A percentile compares a stretch with the other conserved stretches of the same genome.
Conservation (phyloP, 768 basidiomycete species). For the Amanita exitialis region DNA sequence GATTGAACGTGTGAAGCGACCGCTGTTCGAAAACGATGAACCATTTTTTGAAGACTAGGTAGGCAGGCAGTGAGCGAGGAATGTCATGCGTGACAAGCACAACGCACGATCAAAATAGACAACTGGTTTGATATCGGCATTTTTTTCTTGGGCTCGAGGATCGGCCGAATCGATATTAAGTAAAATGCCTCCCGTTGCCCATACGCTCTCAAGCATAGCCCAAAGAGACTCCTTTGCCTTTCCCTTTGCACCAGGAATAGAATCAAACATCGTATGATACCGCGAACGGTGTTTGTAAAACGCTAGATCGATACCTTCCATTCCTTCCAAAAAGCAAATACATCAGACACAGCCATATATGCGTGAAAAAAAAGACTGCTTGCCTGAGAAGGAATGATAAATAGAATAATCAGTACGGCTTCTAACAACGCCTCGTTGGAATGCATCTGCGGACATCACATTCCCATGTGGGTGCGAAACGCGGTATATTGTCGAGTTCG, state of each 20-base stretch:
- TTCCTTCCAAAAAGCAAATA: slow-evolving; percentile 18
- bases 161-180: slow-evolving; percentile 30
- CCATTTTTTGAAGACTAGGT: slow-evolving; percentile 4
- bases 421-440: slow-evolving; percentile 51
- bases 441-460: slow-evolving; percentile 60
- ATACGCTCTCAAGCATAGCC: slow-evolving; percentile 67
- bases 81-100: not conserved
- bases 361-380: not conserved
- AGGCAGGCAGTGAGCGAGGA: not conserved
- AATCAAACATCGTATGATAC: slow-evolving; percentile 73
- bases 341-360: not conserved
- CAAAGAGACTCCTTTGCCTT: slow-evolving; percentile 45
- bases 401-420: slow-evolving; percentile 70
- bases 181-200: slow-evolving; percentile 44
- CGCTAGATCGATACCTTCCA: slow-evolving; percentile 70
- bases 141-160: slow-evolving; percentile 10
- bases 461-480: slow-evolving; percentile 67
- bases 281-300: slow-evolving; percentile 67
- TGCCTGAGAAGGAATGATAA: slow-evolving; percentile 30
- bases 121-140: slow-evolving; percentile 18
- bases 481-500: slow-evolving; percentile 11
- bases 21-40: slow-evolving; percentile 47
- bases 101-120: slow-evolving; percentile 71
- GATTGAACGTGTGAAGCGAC: slow-evolving; percentile 42
- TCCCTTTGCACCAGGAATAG: slow-evolving; percentile 47